Evolutionary conservation across 129 eudicot genomes (phyloP).

Genomic region (Lonicera japonica): DNA sequence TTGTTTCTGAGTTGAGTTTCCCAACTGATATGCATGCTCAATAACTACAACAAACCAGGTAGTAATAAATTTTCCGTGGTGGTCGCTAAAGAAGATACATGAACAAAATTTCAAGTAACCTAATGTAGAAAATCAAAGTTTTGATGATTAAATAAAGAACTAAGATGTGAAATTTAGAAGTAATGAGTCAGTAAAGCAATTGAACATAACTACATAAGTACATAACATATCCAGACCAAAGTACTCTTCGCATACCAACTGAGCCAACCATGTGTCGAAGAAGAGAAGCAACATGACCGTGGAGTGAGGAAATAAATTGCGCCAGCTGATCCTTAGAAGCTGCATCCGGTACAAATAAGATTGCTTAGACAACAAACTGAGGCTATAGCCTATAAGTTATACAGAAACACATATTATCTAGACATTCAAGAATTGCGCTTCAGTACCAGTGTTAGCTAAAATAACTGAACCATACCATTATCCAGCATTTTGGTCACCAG

Average conservation of each 20-base stretch:
- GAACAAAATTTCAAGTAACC: no score
- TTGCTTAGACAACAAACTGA: not conserved
- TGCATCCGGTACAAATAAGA: conserved; percentile 23
- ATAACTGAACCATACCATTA: conserved; percentile 39
- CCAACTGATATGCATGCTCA: conserved; percentile 83
- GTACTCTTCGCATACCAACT: conserved; percentile 51
- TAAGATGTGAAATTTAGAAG: no score
- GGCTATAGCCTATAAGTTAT: not conserved
- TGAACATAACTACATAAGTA: no score
- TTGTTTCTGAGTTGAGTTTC: conserved; percentile 77
- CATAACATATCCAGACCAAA: not conserved
- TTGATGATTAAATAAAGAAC: not conserved
- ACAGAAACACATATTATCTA: conserved; percentile 1
- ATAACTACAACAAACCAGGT: conserved; percentile 41
- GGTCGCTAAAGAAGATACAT: not conserved
- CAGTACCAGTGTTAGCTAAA: not conserved
- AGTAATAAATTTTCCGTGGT: not conserved
- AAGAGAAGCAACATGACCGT: conserved; percentile 93
- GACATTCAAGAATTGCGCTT: not conserved
- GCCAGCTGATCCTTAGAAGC: conserved; percentile 78
- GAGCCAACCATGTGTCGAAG: conserved; percentile 92
- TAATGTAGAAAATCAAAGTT: not conserved
- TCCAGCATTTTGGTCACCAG: conserved; percentile 86
- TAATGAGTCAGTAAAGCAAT: not conserved
- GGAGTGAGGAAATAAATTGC: conserved; percentile 67